Evolutionary conservation across 805 yeast species (phyloP).

Genomic region (Geotrichum ghanense): DNA sequence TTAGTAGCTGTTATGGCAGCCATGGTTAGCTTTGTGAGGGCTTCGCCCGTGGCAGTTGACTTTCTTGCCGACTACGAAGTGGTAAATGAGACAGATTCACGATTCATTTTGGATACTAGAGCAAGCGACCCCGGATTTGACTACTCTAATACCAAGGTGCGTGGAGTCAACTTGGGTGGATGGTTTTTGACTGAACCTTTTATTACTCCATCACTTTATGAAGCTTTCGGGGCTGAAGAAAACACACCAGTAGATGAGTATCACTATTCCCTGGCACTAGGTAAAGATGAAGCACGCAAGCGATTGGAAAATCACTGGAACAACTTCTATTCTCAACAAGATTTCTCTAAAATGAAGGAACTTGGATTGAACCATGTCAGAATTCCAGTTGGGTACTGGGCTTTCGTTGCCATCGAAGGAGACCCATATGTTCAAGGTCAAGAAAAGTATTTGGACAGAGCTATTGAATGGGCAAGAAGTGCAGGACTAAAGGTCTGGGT

Average conservation of each 20-base stretch:
- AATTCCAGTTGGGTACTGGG: constrained; percentile 95
- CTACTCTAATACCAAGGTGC: constrained; percentile 22
- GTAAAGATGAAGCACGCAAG: constrained; percentile 41
- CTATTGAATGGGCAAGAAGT: constrained; percentile 61
- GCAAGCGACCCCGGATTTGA: constrained; percentile 11
- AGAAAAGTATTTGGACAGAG: constrained; percentile 56
- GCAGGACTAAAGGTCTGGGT: constrained; percentile 70
- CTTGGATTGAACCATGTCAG: constrained; percentile 76
- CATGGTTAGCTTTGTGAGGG: no score
- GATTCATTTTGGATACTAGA: neutral
- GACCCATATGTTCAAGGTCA: constrained; percentile 91
- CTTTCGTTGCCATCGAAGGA: constrained; percentile 44
- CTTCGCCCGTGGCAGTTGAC: no score
- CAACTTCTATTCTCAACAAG: constrained; percentile 63
- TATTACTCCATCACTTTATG: constrained; percentile 1
- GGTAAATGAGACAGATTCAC: no score
- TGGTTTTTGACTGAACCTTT: constrained; percentile 83
- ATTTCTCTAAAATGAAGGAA: constrained; percentile 46
- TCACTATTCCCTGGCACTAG: constrained; percentile 50
- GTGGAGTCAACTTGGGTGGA: constrained; percentile 68
- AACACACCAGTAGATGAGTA: constrained; percentile 75
- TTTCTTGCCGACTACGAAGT: no score
- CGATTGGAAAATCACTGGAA: constrained; percentile 64
- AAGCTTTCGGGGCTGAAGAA: constrained; percentile 2
- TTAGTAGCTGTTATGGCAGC: no score